Evolutionary conservation across 2,329 filamentous ascomycete species (phyloP).

Genomic region (Aspergillus sp.): DNA sequence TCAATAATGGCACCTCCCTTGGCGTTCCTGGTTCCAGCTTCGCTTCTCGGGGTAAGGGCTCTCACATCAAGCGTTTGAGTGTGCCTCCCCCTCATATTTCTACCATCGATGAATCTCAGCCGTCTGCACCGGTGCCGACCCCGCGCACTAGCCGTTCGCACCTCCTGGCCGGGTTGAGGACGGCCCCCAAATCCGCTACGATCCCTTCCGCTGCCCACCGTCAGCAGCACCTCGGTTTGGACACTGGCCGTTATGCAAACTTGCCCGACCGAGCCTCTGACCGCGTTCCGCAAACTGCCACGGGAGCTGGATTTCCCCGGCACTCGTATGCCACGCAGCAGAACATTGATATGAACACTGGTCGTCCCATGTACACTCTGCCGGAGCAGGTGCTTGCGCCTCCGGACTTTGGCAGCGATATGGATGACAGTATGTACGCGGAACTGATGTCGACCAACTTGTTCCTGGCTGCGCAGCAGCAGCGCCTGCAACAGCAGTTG

Average conservation of each 20-base stretch:
- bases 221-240: constrained; percentile 48
- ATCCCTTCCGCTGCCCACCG: constrained; percentile 64
- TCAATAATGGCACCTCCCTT: constrained; percentile 62
- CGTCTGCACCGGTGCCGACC: constrained; percentile 67
- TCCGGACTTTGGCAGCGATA: constrained; percentile 65
- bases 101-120: constrained; percentile 59
- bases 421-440: constrained; percentile 80
- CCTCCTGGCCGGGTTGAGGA: constrained; percentile 85
- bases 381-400: constrained; percentile 72
- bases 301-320: constrained; percentile 49
- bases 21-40: constrained; percentile 75
- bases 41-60: constrained; percentile 77
- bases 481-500: constrained; percentile 89
- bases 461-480: constrained; percentile 90
- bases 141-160: constrained; percentile 94
- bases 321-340: constrained; percentile 34
- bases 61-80: constrained; percentile 82
- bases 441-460: constrained; percentile 87
- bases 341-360: constrained; percentile 36
- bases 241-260: constrained; percentile 44
- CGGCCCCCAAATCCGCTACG: constrained; percentile 80
- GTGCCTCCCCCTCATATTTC: constrained; percentile 70
- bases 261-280: constrained; percentile 39
- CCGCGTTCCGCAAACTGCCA: constrained; percentile 56
- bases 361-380: constrained; percentile 59